phyloP scores from a whole-genome alignment of 371 early-diverging fungal species.

The Rhizopus microsporus region DNA sequence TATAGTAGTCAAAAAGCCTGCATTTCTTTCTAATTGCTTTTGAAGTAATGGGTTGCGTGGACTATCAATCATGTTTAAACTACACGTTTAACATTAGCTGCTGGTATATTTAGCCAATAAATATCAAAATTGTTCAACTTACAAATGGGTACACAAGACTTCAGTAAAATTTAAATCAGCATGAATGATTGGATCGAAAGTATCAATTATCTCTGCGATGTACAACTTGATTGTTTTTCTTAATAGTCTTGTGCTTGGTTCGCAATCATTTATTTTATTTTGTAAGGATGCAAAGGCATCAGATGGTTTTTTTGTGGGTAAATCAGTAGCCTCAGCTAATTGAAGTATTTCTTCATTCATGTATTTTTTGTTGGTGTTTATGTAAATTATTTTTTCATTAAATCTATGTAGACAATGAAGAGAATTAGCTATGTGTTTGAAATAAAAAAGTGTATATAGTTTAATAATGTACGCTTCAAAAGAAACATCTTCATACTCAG shows the following conservation, averaged over 20 bases:
- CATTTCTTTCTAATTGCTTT: slow-evolving; percentile 12
- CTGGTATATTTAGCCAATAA: too few relatives aligned
- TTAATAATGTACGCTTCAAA: not conserved
- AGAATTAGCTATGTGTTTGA: not conserved
- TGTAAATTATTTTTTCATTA: slow-evolving; percentile 3
- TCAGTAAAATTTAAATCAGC: too few relatives aligned
- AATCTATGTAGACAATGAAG: slow-evolving; percentile 2
- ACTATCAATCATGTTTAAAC: slow-evolving; percentile 12
- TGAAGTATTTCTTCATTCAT: slow-evolving; percentile 3
- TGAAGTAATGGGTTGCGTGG: slow-evolving; percentile 16
- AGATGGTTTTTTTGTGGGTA: slow-evolving; percentile 9
- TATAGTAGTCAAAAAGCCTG: slow-evolving; percentile 13
- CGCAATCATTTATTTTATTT: slow-evolving; percentile 6
- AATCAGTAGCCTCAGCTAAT: not conserved
- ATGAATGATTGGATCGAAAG: too few relatives aligned
- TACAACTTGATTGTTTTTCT: too few relatives aligned
- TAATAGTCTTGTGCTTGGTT: slow-evolving; percentile 13
- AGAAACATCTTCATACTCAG: slow-evolving; percentile 1
- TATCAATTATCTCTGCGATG: too few relatives aligned
- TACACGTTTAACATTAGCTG: too few relatives aligned
- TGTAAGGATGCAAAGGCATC: slow-evolving; percentile 8
- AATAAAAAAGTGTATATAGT: slow-evolving; percentile 4
- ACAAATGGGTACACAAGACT: too few relatives aligned
- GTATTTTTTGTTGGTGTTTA: slow-evolving; percentile 1
- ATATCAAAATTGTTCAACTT: too few relatives aligned